These are phyloP conservation scores for Dimocarpus longan DNA, from an alignment of 345 rosid genomes.

Conservation along the genomic window DNA sequence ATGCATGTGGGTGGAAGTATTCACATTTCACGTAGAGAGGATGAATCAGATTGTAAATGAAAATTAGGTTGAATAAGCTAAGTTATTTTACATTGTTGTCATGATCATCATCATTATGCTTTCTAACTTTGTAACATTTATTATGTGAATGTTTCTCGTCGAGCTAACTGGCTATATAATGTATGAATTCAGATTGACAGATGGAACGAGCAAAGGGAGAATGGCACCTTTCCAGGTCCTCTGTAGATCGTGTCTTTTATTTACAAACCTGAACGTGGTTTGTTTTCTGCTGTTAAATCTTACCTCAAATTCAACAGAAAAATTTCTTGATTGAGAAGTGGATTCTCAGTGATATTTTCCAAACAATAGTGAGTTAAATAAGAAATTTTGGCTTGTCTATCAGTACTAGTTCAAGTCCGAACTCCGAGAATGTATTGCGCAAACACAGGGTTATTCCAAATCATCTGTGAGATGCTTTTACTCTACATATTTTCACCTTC, in stretches of 20 bases:
- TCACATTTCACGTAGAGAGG: neutral
- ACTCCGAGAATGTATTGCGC: constrained; percentile 14
- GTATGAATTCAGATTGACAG: constrained; percentile 59
- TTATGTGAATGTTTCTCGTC: neutral
- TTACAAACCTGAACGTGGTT: constrained; percentile 16
- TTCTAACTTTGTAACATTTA: neutral
- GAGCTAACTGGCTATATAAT: neutral
- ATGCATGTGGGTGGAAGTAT: neutral
- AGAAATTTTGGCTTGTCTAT: constrained; percentile 33
- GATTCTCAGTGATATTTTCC: constrained; percentile 31
- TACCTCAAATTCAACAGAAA: neutral
- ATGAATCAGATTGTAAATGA: neutral
- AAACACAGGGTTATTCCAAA: neutral
- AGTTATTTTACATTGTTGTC: too few species aligned
- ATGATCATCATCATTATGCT: neutral
- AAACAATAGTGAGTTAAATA: constrained; percentile 33
- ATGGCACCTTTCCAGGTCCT: constrained; percentile 96
- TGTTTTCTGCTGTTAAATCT: constrained; percentile 14
- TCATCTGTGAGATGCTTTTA: constrained; percentile 20
- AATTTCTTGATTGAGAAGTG: constrained; percentile 29
- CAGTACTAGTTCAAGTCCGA: constrained; percentile 25
- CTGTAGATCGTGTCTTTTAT: constrained; percentile 51
- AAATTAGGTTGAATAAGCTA: neutral
- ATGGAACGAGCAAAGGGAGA: constrained; percentile 99
- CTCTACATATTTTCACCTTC: neutral